Evolutionary conservation across 192 early-diverging fungal genomes (phyloP).

Genomic region (Rhizophagus prolifer): DNA sequence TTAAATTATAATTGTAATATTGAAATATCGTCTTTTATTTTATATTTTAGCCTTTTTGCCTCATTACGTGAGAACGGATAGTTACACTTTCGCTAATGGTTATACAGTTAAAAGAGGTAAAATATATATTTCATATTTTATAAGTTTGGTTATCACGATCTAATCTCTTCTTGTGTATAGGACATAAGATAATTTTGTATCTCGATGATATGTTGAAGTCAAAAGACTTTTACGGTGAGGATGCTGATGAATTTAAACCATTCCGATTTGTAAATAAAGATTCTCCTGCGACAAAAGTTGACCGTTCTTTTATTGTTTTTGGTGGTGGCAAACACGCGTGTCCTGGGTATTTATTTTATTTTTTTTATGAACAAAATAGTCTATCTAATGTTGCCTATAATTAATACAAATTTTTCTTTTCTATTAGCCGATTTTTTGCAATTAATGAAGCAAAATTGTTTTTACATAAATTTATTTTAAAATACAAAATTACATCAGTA

Average conservation of each 20-base stretch:
- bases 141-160: no score
- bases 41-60: not conserved
- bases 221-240: not conserved
- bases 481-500: not conserved
- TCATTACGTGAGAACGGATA: not conserved
- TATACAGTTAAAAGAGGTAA: constrained; percentile 8
- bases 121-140: no score
- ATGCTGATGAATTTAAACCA: constrained; percentile 24
- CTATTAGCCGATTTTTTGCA: not conserved
- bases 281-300: constrained; percentile 14
- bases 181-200: not conserved
- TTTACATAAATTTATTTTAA: not conserved
- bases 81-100: constrained; percentile 9
- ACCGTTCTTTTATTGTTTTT: not conserved
- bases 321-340: not conserved
- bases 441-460: not conserved
- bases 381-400: no score
- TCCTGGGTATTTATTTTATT: not conserved
- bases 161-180: not conserved
- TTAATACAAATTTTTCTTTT: not conserved
- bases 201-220: not conserved
- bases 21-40: no score
- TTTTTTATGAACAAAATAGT: not conserved
- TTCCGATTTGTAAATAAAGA: constrained; percentile 22
- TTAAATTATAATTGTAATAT: not conserved